Conservation (phyloP, 768 basidiomycete species). For the Trametes villosa region DNA sequence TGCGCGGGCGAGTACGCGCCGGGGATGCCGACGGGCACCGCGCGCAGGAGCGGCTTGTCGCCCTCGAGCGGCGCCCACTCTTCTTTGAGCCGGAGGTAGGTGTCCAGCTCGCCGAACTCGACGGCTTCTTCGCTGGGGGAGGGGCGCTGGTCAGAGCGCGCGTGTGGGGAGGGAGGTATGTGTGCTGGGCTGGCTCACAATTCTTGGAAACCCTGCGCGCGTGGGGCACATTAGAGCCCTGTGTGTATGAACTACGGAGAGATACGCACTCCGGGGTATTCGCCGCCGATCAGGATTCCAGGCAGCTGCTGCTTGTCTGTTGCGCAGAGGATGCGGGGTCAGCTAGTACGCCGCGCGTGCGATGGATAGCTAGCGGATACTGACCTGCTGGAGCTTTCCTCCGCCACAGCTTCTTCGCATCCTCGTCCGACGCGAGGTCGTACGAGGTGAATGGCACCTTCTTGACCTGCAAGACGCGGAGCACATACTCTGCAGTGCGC, state of each 20-base stretch:
- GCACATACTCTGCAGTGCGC: slow-evolving; percentile 83
- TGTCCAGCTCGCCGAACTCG: slow-evolving; percentile 72
- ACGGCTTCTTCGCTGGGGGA: slow-evolving; percentile 80
- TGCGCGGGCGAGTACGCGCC: slow-evolving; percentile 75
- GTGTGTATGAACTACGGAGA: slow-evolving; percentile 6
- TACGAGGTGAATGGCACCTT: slow-evolving; percentile 83
- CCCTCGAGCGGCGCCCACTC: slow-evolving; percentile 67
- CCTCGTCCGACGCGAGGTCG: slow-evolving; percentile 84
- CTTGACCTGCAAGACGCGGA: slow-evolving; percentile 84
- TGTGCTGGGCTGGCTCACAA: slow-evolving; percentile 54
- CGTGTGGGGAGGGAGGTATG: background rate
- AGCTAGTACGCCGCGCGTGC: background rate
- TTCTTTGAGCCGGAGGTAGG: slow-evolving; percentile 75
- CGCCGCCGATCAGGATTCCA: slow-evolving; percentile 78
- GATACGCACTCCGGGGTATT: slow-evolving; percentile 72
- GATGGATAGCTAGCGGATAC: slow-evolving; percentile 16
- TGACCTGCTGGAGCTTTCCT: slow-evolving; percentile 75
- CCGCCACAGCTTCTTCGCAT: slow-evolving; percentile 80
- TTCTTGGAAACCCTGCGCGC: slow-evolving; percentile 64
- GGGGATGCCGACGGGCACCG: slow-evolving; percentile 76
- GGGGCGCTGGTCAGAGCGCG: too few species aligned
- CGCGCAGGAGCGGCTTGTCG: slow-evolving; percentile 56
- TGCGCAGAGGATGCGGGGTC: slow-evolving; percentile 9
- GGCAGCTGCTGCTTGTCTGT: slow-evolving; percentile 84
- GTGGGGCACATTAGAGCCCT: background rate